Evolutionary conservation across 2,329 filamentous ascomycete species (phyloP).

Genomic region (Colletotrichum truncatum): DNA sequence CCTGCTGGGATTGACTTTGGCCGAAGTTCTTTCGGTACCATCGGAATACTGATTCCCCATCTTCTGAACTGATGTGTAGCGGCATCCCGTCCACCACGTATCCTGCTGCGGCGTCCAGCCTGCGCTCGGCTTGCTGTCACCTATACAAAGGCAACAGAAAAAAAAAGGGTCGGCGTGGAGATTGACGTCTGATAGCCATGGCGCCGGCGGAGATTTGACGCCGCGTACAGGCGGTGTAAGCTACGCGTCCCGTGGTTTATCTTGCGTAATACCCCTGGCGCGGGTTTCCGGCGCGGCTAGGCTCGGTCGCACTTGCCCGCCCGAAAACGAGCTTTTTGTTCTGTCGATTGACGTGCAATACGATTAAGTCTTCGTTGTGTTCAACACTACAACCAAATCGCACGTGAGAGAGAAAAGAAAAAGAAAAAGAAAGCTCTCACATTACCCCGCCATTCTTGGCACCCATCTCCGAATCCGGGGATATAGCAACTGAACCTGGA

Average conservation of each 20-base stretch:
- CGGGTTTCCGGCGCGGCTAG: not conserved
- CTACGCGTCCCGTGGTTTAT: not conserved
- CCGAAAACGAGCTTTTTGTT: not conserved
- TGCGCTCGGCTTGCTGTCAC: not conserved
- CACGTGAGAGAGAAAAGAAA: no score
- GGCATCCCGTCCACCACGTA: not conserved
- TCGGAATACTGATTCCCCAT: no score
- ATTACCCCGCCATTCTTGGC: not conserved
- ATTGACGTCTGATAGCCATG: not conserved
- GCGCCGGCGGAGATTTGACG: not conserved
- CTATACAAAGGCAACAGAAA: not conserved
- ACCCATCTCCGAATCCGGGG: not conserved
- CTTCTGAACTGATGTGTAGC: not conserved
- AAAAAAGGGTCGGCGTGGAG: not conserved
- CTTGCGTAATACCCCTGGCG: constrained; percentile 1
- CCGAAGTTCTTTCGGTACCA: not conserved
- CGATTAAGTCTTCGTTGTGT: not conserved
- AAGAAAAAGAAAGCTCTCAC: not conserved
- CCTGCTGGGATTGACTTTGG: not conserved
- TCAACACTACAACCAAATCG: no score
- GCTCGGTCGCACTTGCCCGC: not conserved
- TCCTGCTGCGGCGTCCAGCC: not conserved
- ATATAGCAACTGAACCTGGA: not conserved
- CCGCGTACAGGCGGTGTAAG: not conserved
- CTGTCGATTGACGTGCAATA: not conserved